Evolutionary conservation across 2,329 filamentous ascomycete genomes (phyloP).

Genomic region (Aspergillus neotritici): DNA sequence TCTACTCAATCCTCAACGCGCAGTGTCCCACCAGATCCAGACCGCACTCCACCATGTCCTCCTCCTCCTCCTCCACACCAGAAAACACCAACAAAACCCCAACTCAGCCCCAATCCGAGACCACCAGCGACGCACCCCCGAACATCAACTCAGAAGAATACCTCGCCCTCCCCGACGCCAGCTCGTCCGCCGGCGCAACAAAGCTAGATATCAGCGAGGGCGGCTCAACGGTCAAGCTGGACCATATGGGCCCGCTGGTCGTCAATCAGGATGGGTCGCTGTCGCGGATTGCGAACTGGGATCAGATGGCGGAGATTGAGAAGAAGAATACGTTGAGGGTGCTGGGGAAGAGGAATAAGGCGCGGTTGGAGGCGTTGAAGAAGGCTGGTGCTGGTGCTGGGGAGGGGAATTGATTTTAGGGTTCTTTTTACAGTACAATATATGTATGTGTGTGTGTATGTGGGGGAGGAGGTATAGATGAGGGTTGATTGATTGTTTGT

Average conservation of each 20-base stretch:
- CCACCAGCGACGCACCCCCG: slow-evolving; percentile 3
- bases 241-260: slow-evolving; percentile 66
- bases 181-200: slow-evolving; percentile 77
- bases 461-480: not conserved
- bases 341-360: slow-evolving; percentile 63
- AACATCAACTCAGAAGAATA: slow-evolving; percentile 34
- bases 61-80: not conserved
- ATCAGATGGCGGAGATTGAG: slow-evolving; percentile 64
- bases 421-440: not conserved
- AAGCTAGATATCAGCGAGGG: slow-evolving; percentile 63
- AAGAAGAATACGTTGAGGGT: slow-evolving; percentile 61
- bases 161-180: slow-evolving; percentile 67
- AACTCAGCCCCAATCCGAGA: slow-evolving; percentile 11
- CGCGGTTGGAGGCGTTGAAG: slow-evolving; percentile 53
- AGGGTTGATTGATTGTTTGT: not conserved
- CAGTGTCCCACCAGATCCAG: slow-evolving; percentile 19
- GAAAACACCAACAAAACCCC: slow-evolving; percentile 5
- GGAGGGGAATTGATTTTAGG: slow-evolving; percentile 1
- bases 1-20: slow-evolving; percentile 23
- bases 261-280: slow-evolving; percentile 68
- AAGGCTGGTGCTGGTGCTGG: slow-evolving; percentile 24
- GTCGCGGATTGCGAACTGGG: slow-evolving; percentile 68
- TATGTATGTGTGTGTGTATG: slow-evolving; percentile 3
- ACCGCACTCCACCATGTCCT: slow-evolving; percentile 21
- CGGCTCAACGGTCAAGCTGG: slow-evolving; percentile 51